Conservation (phyloP, 2,329 filamentous ascomycete species). For the Aspergillus sp. region DNA sequence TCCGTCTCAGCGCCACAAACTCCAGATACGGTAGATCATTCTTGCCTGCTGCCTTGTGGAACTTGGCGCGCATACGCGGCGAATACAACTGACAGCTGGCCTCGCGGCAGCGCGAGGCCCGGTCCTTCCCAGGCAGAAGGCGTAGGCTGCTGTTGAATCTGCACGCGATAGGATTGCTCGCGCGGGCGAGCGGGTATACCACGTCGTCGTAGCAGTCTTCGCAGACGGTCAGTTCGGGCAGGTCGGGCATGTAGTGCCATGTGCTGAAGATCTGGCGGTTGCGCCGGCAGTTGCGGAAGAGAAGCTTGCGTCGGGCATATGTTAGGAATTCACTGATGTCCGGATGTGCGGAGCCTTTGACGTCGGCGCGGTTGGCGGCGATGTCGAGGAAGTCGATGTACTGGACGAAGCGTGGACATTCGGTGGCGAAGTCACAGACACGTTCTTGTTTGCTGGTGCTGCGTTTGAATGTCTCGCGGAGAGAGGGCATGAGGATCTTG, state of each 20-base stretch:
- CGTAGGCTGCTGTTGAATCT: conserved; percentile 58
- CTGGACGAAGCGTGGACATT: conserved; percentile 47
- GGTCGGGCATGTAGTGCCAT: conserved; percentile 70
- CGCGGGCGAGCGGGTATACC: conserved; percentile 59
- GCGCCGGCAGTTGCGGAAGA: conserved; percentile 55
- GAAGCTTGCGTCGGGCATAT: conserved; percentile 52
- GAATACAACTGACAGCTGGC: conserved; percentile 72
- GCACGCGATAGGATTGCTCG: conserved; percentile 49
- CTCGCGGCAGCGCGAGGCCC: conserved; percentile 24
- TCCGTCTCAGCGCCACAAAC: conserved; percentile 50
- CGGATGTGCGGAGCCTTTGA: conserved; percentile 27
- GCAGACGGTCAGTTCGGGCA: conserved; percentile 76
- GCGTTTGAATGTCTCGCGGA: conserved; percentile 56
- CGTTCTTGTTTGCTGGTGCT: conserved; percentile 42
- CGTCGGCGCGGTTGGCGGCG: conserved; percentile 38
- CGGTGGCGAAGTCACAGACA: conserved; percentile 62
- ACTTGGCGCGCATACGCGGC: conserved; percentile 65
- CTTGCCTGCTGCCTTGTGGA: conserved; percentile 56
- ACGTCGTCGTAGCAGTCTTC: conserved; percentile 77
- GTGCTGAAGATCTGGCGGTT: conserved; percentile 55
- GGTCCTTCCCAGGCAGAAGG: conserved; percentile 45
- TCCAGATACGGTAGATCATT: conserved; percentile 61
- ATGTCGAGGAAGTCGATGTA: conserved; percentile 51
- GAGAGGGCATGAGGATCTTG: conserved; percentile 63
- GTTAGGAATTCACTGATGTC: conserved; percentile 57